phyloP scores from a whole-genome alignment of 1,284 basidiomycete genomes.

The Trametes polyzona region DNA sequence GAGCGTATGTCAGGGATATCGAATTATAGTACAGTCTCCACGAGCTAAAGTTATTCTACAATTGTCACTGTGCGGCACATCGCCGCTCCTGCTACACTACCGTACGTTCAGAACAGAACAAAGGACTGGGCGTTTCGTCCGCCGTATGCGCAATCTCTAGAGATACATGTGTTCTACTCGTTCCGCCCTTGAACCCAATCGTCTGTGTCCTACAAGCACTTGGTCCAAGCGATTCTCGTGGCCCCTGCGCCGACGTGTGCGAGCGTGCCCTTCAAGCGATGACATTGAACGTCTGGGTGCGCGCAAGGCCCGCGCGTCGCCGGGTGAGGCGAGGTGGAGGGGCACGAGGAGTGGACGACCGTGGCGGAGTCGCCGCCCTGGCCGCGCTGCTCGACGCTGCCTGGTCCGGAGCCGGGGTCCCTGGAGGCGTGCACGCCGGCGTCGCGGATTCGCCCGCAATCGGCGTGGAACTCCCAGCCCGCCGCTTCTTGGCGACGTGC shows the following conservation, averaged over 20 bases:
- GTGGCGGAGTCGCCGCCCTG: neutral
- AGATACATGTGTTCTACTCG: neutral
- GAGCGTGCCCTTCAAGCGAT: conserved; percentile 1
- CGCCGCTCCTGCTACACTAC: neutral
- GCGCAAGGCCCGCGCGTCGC: conserved; percentile 4
- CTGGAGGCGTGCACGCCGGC: conserved; percentile 5
- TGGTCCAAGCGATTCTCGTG: neutral
- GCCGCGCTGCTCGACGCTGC: conserved; percentile 6
- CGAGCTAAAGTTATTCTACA: neutral
- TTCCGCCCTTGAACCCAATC: neutral
- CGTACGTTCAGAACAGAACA: neutral
- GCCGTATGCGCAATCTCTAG: neutral
- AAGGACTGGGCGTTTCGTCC: neutral
- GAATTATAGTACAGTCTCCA: neutral
- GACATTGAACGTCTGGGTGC: conserved; percentile 14
- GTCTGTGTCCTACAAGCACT: no score
- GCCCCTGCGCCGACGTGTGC: neutral
- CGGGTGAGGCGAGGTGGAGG: neutral
- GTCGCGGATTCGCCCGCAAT: neutral
- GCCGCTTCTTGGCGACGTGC: conserved; percentile 21
- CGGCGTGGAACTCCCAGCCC: neutral
- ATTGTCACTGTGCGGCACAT: neutral
- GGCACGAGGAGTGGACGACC: conserved; percentile 11
- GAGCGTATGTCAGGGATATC: neutral
- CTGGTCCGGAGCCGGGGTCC: neutral